Evolutionary conservation across 495 filamentous ascomycete species (phyloP).

Genomic region (Aspergillus avenaceus): DNA sequence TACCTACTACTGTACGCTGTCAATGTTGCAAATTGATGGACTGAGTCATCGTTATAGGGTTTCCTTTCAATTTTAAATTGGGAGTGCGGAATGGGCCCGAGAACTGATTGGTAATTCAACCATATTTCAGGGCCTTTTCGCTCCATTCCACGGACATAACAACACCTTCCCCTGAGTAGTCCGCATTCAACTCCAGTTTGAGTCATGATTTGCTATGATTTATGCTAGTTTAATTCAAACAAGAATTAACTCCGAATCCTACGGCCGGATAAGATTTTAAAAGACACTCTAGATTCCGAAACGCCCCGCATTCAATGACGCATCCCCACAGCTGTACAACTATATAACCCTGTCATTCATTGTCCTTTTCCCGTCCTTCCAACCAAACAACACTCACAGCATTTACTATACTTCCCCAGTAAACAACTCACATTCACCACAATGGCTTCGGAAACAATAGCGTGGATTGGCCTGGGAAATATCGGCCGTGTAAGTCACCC

Average conservation of each 20-base stretch:
- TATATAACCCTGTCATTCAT: not conserved
- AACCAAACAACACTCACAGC: conserved; percentile 2
- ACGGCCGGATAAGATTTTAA: not conserved
- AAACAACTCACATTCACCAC: not conserved
- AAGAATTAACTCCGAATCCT: not conserved
- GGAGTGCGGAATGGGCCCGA: not conserved
- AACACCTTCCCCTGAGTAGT: too few relatives aligned
- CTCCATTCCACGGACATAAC: too few relatives aligned
- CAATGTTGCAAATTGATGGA: too few relatives aligned
- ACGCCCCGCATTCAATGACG: not conserved
- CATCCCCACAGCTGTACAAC: not conserved
- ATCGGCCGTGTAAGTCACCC: conserved; percentile 70
- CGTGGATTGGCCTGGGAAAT: conserved; percentile 89
- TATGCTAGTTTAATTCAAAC: too few relatives aligned
- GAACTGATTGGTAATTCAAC: not conserved
- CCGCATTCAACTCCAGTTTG: too few relatives aligned
- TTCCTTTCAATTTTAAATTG: too few relatives aligned
- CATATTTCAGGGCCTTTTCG: too few relatives aligned
- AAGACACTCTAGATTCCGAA: not conserved
- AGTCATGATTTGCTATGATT: too few relatives aligned
- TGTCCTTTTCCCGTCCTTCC: not conserved
- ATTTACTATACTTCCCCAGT: not conserved
- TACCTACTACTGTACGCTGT: too few relatives aligned
- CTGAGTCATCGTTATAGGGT: not conserved
- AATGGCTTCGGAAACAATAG: conserved; percentile 27